Conservation (phyloP, 306 rosid species). For the Nissolia schottii region DNA sequence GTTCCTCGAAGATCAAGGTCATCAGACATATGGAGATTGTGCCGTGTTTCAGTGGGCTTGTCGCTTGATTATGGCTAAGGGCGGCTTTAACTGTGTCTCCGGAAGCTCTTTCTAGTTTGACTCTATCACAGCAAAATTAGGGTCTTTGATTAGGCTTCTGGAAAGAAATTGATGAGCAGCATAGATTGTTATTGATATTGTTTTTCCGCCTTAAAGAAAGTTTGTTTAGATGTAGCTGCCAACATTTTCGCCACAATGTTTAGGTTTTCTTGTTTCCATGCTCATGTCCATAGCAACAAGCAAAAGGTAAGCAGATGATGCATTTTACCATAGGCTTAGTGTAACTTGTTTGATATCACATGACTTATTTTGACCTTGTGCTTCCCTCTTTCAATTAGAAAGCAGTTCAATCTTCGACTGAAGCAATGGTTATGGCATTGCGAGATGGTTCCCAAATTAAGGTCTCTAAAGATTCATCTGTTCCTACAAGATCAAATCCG, state of each 20-base stretch:
- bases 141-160: slow-evolving; percentile 38
- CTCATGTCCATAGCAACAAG: slow-evolving; percentile 46
- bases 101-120: slow-evolving; percentile 39
- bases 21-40: slow-evolving; percentile 88
- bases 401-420: slow-evolving; percentile 45
- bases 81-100: slow-evolving; percentile 20
- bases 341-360: slow-evolving; percentile 2
- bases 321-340: neutral
- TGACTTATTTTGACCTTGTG: slow-evolving; percentile 27
- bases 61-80: slow-evolving; percentile 96
- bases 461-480: slow-evolving; percentile 27
- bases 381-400: slow-evolving; percentile 50
- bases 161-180: slow-evolving; percentile 30
- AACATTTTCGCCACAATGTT: slow-evolving; percentile 47
- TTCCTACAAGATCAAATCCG: slow-evolving; percentile 19
- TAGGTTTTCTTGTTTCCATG: slow-evolving; percentile 75
- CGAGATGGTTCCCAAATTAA: slow-evolving; percentile 40
- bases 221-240: slow-evolving; percentile 44
- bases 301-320: slow-evolving; percentile 57
- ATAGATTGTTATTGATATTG: slow-evolving; percentile 28
- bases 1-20: slow-evolving; percentile 65
- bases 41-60: slow-evolving; percentile 88
- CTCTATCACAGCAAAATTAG: slow-evolving; percentile 12
- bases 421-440: slow-evolving; percentile 41
- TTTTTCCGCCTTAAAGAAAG: slow-evolving; percentile 22